Conservation (phyloP, 768 basidiomycete genomes). For the Sarcomyxa edulis region DNA sequence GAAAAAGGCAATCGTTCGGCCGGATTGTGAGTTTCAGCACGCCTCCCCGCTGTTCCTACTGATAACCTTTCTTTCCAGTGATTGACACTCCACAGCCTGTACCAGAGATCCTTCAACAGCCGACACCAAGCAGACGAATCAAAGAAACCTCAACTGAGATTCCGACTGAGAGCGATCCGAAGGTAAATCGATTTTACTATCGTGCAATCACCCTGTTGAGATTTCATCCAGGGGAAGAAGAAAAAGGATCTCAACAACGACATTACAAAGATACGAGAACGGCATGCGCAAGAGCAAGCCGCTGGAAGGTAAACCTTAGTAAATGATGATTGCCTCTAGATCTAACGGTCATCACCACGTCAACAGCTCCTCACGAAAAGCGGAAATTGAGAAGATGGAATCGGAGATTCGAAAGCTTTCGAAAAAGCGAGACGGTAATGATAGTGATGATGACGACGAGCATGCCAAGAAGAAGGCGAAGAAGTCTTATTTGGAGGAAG, state of each 20-base stretch:
- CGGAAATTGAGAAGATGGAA: slow-evolving; percentile 86
- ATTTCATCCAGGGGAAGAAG: slow-evolving; percentile 26
- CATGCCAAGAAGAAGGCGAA: slow-evolving; percentile 52
- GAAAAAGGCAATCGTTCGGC: slow-evolving; percentile 80
- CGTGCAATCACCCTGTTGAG: too few relatives aligned
- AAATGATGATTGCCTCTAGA: background rate
- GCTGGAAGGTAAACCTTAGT: slow-evolving; percentile 45
- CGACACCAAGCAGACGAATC: too few relatives aligned
- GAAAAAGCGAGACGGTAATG: slow-evolving; percentile 49
- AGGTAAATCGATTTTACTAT: too few relatives aligned
- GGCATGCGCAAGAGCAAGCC: slow-evolving; percentile 68
- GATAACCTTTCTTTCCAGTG: slow-evolving; percentile 19
- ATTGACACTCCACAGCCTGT: slow-evolving; percentile 28
- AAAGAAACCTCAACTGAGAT: too few relatives aligned
- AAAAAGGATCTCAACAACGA: slow-evolving; percentile 39
- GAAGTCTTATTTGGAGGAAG: slow-evolving; percentile 74
- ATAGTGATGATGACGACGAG: slow-evolving; percentile 61
- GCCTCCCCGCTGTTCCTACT: slow-evolving; percentile 1
- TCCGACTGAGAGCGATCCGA: too few relatives aligned
- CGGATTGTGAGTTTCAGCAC: slow-evolving; percentile 60
- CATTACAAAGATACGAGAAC: slow-evolving; percentile 67
- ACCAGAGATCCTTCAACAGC: slow-evolving; percentile 19
- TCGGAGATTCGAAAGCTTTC: slow-evolving; percentile 77
- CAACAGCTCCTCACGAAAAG: slow-evolving; percentile 55
- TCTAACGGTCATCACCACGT: slow-evolving; percentile 3